Evolutionary conservation across 2,329 filamentous ascomycete genomes (phyloP).

Genomic region (Cladosporium sp.): DNA sequence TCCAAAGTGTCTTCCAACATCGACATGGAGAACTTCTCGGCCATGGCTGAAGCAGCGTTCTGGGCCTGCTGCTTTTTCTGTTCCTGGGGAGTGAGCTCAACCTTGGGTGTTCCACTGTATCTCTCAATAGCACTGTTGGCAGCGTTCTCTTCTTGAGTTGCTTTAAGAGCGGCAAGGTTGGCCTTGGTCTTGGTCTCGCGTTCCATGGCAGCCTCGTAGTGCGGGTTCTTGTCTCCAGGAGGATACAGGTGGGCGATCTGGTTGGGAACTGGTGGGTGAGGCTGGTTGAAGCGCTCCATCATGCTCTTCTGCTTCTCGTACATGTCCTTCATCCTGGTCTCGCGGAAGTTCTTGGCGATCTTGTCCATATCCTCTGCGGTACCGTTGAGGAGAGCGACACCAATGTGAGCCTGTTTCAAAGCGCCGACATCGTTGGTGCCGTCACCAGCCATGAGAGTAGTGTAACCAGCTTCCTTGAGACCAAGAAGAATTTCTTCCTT

Average conservation of each 20-base stretch:
- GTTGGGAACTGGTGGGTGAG: constrained; percentile 84
- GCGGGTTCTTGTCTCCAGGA: constrained; percentile 85
- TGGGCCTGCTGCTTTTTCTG: constrained; percentile 59
- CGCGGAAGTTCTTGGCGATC: constrained; percentile 90
- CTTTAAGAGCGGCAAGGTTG: constrained; percentile 46
- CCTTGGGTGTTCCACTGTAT: constrained; percentile 30
- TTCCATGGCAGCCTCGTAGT: constrained; percentile 89
- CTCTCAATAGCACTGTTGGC: constrained; percentile 32
- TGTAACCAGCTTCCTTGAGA: constrained; percentile 94
- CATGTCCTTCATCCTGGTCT: constrained; percentile 96
- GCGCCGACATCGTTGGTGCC: constrained; percentile 98
- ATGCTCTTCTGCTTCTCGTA: constrained; percentile 94
- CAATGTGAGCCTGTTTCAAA: constrained; percentile 96
- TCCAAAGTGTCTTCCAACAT: constrained; percentile 92
- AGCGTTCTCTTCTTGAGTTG: constrained; percentile 56
- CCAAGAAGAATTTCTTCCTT: constrained; percentile 98
- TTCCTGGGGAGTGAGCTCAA: constrained; percentile 49
- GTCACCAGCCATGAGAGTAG: constrained; percentile 97
- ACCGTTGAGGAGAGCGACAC: constrained; percentile 92
- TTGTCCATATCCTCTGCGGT: constrained; percentile 86
- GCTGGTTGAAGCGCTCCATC: constrained; percentile 95
- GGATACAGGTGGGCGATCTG: constrained; percentile 94
- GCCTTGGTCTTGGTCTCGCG: constrained; percentile 81
- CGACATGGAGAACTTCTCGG: constrained; percentile 79
- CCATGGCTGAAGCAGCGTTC: constrained; percentile 73